Evolutionary conservation across 768 basidiomycete genomes (phyloP).

Genomic region (Mycena vitilis): DNA sequence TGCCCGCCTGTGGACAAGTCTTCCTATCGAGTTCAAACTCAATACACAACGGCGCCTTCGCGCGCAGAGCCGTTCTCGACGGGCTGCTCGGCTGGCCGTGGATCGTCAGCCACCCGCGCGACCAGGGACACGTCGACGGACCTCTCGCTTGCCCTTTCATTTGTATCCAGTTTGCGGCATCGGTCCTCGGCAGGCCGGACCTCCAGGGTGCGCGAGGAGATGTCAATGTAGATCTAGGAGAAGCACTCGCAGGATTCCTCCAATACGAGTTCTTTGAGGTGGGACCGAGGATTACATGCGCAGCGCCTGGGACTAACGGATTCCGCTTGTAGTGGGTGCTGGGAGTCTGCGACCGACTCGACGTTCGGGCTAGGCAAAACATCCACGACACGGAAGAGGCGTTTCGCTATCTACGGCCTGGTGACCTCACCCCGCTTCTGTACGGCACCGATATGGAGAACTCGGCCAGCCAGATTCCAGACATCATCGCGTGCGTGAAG

Average conservation of each 20-base stretch:
- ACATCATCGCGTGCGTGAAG: background rate
- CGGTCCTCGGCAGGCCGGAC: background rate
- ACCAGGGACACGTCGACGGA: background rate
- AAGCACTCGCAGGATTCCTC: background rate
- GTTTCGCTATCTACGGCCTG: background rate
- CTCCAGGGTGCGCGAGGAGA: background rate
- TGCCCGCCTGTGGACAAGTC: background rate
- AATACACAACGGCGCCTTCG: background rate
- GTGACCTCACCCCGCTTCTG: background rate
- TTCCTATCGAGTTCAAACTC: background rate
- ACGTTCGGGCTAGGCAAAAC: background rate
- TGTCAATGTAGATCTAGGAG: background rate
- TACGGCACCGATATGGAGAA: background rate
- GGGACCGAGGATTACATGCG: background rate
- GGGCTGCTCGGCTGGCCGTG: background rate
- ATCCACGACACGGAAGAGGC: background rate
- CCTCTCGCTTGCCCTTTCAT: constrained; percentile 3
- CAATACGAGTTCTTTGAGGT: background rate
- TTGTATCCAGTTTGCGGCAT: background rate
- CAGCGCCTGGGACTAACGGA: background rate
- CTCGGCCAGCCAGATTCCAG: background rate
- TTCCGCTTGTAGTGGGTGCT: background rate
- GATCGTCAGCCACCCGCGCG: background rate
- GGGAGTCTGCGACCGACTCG: background rate
- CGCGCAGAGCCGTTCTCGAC: no score